phyloP scores from a whole-genome alignment of 1,284 basidiomycete genomes.

The Pyrrhoderma noxium region DNA sequence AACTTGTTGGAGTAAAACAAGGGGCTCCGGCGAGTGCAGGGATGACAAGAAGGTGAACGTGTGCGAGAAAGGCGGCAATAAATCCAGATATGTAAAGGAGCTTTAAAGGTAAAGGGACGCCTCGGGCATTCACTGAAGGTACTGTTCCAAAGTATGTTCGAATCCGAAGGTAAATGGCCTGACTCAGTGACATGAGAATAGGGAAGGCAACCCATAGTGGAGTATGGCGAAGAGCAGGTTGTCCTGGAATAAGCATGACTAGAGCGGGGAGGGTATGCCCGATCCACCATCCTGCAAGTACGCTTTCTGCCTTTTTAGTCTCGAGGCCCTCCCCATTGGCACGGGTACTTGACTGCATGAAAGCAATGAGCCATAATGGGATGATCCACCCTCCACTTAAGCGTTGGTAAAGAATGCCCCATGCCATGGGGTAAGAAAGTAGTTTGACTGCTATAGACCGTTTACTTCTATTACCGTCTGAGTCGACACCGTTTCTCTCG shows the following conservation, averaged over 20 bases:
- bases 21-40: conserved; percentile 9
- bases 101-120: neutral
- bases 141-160: conserved; percentile 5
- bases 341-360: conserved; percentile 14
- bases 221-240: conserved; percentile 8
- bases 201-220: conserved; percentile 18
- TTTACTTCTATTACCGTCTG: neutral
- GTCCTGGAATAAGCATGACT: conserved; percentile 17
- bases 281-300: conserved; percentile 15
- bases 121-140: too few species aligned
- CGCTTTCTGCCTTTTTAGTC: conserved; percentile 15
- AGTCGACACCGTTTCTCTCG: conserved; percentile 9
- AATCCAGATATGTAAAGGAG: conserved; percentile 16
- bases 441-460: neutral
- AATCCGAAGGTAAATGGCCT: conserved; percentile 7
- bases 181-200: conserved; percentile 16
- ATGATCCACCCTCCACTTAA: conserved; percentile 18
- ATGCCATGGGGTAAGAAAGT: conserved; percentile 15
- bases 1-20: conserved; percentile 1
- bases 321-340: conserved; percentile 8
- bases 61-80: conserved; percentile 11
- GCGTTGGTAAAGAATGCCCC: conserved; percentile 17
- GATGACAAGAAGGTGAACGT: conserved; percentile 16
- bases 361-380: conserved; percentile 14
- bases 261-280: conserved; percentile 17